Conservation (phyloP, 345 rosid genomes). For the Corymbia maculata region DNA sequence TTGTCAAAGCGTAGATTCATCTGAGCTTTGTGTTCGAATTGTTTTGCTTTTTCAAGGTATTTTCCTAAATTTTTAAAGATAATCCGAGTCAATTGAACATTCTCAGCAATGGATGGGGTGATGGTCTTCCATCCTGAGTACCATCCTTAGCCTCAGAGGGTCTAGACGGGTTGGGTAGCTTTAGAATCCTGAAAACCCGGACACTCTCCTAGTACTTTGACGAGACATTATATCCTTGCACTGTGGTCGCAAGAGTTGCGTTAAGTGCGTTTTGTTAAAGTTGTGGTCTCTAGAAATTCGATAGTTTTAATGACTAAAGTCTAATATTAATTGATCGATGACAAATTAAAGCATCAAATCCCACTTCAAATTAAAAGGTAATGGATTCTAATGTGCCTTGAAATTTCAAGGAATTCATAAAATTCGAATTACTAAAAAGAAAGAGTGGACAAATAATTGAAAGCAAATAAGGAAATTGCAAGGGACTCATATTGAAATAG, state of each 20-base stretch:
- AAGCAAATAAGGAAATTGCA: background rate
- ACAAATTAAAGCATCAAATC: no score
- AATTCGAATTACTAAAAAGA: no score
- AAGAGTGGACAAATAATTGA: background rate
- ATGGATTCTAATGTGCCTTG: no score
- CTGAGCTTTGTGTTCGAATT: background rate
- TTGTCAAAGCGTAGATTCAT: background rate
- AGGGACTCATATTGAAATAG: background rate
- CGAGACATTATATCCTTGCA: background rate
- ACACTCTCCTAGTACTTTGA: background rate
- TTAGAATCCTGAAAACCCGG: background rate
- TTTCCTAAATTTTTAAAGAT: background rate
- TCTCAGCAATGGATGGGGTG: background rate
- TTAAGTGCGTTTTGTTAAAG: background rate
- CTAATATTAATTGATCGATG: no score
- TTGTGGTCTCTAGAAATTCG: background rate
- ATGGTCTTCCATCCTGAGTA: background rate
- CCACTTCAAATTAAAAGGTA: no score
- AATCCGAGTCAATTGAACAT: background rate
- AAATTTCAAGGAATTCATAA: no score
- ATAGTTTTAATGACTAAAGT: background rate
- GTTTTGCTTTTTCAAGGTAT: background rate
- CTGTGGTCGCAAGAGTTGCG: no score
- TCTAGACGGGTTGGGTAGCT: background rate
- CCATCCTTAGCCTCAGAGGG: background rate